These are phyloP conservation scores for Phaffia australis DNA, from an alignment of 768 basidiomycete genomes.

Conservation along the genomic window DNA sequence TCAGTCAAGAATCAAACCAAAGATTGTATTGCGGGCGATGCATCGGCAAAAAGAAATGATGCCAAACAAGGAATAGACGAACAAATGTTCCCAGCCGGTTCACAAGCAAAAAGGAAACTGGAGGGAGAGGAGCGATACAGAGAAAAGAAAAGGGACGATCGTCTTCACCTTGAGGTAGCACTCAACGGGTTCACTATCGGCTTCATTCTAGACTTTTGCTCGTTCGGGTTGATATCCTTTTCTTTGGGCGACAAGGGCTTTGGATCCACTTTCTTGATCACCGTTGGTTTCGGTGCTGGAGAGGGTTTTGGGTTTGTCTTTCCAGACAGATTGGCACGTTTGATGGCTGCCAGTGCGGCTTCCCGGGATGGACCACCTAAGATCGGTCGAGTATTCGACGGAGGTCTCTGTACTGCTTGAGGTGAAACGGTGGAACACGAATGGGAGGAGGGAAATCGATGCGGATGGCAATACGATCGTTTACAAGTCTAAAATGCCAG, in stretches of 20 bases:
- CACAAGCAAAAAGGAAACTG: conserved; percentile 32
- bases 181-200: conserved; percentile 6
- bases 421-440: conserved; percentile 28
- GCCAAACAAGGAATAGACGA: conserved; percentile 52
- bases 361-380: conserved; percentile 11
- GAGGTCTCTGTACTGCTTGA: conserved; percentile 40
- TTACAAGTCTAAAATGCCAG: conserved; percentile 50
- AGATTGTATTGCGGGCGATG: conserved; percentile 45
- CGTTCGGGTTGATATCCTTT: conserved; percentile 18
- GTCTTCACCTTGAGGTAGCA: conserved; percentile 19
- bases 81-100: conserved; percentile 27
- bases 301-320: conserved; percentile 45
- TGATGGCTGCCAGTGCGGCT: conserved; percentile 18
- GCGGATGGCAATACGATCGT: conserved; percentile 61
- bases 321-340: conserved; percentile 39
- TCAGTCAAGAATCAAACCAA: neutral
- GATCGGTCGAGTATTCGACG: conserved; percentile 21
- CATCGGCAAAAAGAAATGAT: conserved; percentile 49
- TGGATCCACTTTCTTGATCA: neutral
- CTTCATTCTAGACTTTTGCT: conserved; percentile 9
- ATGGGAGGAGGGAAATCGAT: conserved; percentile 70
- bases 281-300: conserved; percentile 39
- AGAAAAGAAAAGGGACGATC: conserved; percentile 23
- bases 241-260: conserved; percentile 6
- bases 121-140: neutral